A percentile compares a stretch with the other conserved stretches of the same genome.
Conservation (phyloP, 169 alveolate species). For the Cryptosporidium muris region DNA sequence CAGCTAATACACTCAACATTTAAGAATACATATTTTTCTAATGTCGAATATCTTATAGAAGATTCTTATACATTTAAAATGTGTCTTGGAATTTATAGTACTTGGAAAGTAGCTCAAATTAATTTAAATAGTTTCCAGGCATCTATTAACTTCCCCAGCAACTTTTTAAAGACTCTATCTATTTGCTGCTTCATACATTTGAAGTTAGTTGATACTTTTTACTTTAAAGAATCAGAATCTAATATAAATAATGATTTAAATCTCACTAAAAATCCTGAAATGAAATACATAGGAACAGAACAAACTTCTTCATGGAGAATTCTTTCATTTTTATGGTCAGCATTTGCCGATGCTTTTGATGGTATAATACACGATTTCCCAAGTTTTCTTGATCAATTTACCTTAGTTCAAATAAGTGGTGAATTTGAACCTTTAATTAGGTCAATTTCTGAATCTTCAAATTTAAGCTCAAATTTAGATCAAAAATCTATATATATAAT, state of each 20-base stretch:
- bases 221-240: not conserved
- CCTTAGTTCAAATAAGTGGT: constrained; percentile 27
- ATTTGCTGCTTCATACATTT: constrained; percentile 28
- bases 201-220: not conserved
- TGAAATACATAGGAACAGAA: too few relatives aligned
- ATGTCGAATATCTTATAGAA: not conserved
- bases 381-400: constrained; percentile 46
- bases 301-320: not conserved
- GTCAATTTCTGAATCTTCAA: not conserved
- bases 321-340: constrained; percentile 27
- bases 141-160: constrained; percentile 14
- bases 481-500: constrained; percentile 1
- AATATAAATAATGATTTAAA: not conserved
- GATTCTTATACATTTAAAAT: not conserved
- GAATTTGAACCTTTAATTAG: constrained; percentile 62
- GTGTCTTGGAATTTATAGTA: constrained; percentile 27
- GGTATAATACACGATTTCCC: constrained; percentile 31
- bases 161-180: constrained; percentile 32
- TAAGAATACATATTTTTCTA: too few relatives aligned
- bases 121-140: not conserved
- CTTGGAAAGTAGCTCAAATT: constrained; percentile 5
- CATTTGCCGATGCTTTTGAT: constrained; percentile 30
- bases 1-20: not conserved
- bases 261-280: too few relatives aligned
- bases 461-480: not conserved